A percentile compares a stretch with the other conserved stretches of the same genome.
Evolutionary conservation across 768 basidiomycete genomes (phyloP).

Genomic region (Mycena galopus): DNA sequence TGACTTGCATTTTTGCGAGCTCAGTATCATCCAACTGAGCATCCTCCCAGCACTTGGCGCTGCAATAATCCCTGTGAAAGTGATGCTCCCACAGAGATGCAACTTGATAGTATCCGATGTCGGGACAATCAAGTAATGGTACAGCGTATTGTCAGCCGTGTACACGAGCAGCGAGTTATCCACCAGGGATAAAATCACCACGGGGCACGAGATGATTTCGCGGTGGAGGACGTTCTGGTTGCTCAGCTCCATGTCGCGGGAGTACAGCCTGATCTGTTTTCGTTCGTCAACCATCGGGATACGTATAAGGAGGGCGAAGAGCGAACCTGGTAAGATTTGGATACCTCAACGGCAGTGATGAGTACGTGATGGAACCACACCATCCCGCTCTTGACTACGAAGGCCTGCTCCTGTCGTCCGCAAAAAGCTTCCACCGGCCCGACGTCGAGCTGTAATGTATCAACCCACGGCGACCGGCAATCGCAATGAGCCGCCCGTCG

Average conservation of each 20-base stretch:
- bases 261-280: slow-evolving; percentile 89
- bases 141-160: slow-evolving; percentile 92
- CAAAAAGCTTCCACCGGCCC: slow-evolving; percentile 95
- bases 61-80: slow-evolving; percentile 90
- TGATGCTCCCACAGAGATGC: slow-evolving; percentile 94
- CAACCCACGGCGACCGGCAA: slow-evolving; percentile 91
- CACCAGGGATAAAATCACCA: slow-evolving; percentile 90
- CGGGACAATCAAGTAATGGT: slow-evolving; percentile 92
- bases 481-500: slow-evolving; percentile 92
- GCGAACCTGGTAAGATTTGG: slow-evolving; percentile 80
- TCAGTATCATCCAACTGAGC: slow-evolving; percentile 97
- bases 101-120: slow-evolving; percentile 86
- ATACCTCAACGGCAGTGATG: slow-evolving; percentile 88
- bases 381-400: slow-evolving; percentile 90
- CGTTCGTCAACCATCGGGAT: slow-evolving; percentile 10
- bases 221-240: slow-evolving; percentile 87
- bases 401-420: slow-evolving; percentile 89
- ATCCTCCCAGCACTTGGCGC: slow-evolving; percentile 87
- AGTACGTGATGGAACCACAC: slow-evolving; percentile 99
- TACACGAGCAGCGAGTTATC: slow-evolving; percentile 98
- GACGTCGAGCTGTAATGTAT: slow-evolving; percentile 95
- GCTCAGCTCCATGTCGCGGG: slow-evolving; percentile 89
- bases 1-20: slow-evolving; percentile 91
- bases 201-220: slow-evolving; percentile 79
- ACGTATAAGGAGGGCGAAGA: neutral